Conservation (phyloP, 2,329 filamentous ascomycete species). For the Ophiostoma novo-ulmi region DNA sequence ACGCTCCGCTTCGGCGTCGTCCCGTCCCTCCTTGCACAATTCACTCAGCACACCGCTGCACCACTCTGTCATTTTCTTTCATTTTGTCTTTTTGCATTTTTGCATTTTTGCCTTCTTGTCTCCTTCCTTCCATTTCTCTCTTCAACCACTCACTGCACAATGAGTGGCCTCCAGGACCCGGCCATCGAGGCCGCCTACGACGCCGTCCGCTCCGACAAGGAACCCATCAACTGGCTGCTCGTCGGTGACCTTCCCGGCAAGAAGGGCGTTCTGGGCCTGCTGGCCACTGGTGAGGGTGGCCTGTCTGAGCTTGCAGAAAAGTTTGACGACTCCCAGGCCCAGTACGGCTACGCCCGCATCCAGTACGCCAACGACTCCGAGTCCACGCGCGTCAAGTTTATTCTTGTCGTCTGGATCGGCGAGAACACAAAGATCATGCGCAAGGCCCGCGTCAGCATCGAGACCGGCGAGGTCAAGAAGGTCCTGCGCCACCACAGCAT, state of each 20-base stretch:
- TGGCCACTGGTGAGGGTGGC: constrained; percentile 55
- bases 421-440: constrained; percentile 61
- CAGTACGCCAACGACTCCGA: constrained; percentile 69
- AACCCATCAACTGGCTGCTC: constrained; percentile 61
- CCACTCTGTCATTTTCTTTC: neutral
- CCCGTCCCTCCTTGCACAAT: constrained; percentile 8
- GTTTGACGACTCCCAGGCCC: constrained; percentile 56
- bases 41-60: constrained; percentile 11
- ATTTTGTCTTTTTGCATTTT: neutral
- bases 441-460: constrained; percentile 63
- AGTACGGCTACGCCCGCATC: constrained; percentile 61
- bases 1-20: constrained; percentile 10
- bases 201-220: constrained; percentile 61
- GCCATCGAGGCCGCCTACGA: constrained; percentile 62
- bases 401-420: constrained; percentile 64
- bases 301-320: constrained; percentile 52
- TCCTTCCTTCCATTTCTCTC: neutral
- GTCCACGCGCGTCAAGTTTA: constrained; percentile 63
- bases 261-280: constrained; percentile 51
- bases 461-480: constrained; percentile 60
- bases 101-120: neutral
- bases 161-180: constrained; percentile 54
- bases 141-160: constrained; percentile 30
- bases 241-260: constrained; percentile 54
- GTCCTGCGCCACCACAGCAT: constrained; percentile 61